Conservation (phyloP, 2,329 filamentous ascomycete genomes). For the Aspergillus tanneri region DNA sequence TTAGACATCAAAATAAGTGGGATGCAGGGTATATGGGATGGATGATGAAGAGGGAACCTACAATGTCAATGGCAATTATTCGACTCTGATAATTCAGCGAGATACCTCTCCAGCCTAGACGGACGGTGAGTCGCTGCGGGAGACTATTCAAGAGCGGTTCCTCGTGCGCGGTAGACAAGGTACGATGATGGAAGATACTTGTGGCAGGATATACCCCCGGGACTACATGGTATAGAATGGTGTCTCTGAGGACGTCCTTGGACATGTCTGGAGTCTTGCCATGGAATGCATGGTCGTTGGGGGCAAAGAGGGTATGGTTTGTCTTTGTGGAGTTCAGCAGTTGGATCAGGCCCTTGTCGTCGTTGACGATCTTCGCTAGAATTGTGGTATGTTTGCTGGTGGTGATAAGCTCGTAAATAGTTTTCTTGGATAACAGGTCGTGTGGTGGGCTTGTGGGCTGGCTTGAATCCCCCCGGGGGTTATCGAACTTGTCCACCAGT, state of each 20-base stretch:
- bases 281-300: constrained; percentile 71
- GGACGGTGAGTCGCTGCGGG: constrained; percentile 69
- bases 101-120: constrained; percentile 62
- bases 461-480: too few relatives aligned
- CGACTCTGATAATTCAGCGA: constrained; percentile 75
- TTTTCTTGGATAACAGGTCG: constrained; percentile 58
- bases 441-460: too few relatives aligned
- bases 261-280: constrained; percentile 56
- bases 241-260: constrained; percentile 66
- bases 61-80: constrained; percentile 68
- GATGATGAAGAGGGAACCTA: constrained; percentile 67
- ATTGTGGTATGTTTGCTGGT: constrained; percentile 73
- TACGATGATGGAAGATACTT: constrained; percentile 67
- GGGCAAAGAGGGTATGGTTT: constrained; percentile 81
- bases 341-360: constrained; percentile 69
- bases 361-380: constrained; percentile 71
- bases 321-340: constrained; percentile 70
- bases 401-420: constrained; percentile 78
- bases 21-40: constrained; percentile 66
- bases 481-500: too few relatives aligned
- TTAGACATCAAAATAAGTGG: constrained; percentile 65
- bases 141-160: constrained; percentile 58
- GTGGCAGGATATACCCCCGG: constrained; percentile 65
- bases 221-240: constrained; percentile 74
- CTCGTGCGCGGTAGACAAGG: constrained; percentile 67